phyloP scores from a whole-genome alignment of 192 early-diverging fungal species.

The Umbelopsis sp. region DNA sequence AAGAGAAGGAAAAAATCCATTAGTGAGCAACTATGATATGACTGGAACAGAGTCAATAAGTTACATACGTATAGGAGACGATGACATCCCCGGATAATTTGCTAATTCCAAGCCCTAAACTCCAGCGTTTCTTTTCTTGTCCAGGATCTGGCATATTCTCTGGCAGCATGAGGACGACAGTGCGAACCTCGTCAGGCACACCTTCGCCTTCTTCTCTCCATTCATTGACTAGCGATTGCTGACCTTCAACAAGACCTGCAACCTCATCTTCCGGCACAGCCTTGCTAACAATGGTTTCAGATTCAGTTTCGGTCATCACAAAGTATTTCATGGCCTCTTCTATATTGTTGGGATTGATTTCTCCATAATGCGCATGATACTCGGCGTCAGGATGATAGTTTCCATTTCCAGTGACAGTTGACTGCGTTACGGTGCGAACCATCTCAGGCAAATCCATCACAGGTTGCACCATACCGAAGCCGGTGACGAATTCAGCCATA shows the following conservation, averaged over 20 bases:
- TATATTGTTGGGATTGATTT: slow-evolving; percentile 3
- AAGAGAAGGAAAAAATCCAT: background rate
- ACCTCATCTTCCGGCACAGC: slow-evolving; percentile 14
- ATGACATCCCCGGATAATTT: slow-evolving; percentile 19
- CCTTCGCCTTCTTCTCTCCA: background rate
- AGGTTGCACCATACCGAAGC: slow-evolving; percentile 18
- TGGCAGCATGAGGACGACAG: slow-evolving; percentile 5
- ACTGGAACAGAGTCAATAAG: background rate
- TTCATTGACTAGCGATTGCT: slow-evolving; percentile 11
- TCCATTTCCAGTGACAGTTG: background rate
- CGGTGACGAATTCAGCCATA: slow-evolving; percentile 16
- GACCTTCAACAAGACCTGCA: slow-evolving; percentile 10
- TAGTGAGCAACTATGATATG: background rate
- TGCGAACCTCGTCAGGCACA: slow-evolving; percentile 4
- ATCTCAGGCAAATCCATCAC: slow-evolving; percentile 17
- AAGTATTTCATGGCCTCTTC: slow-evolving; percentile 1
- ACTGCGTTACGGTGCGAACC: slow-evolving; percentile 7
- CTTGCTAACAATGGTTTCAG: slow-evolving; percentile 6
- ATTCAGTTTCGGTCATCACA: slow-evolving; percentile 21
- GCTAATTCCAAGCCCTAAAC: background rate
- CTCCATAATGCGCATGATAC: slow-evolving; percentile 15
- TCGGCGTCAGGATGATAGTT: background rate
- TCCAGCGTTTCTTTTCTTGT: slow-evolving; percentile 3
- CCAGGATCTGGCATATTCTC: background rate
- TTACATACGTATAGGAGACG: slow-evolving; percentile 33